Evolutionary conservation across 1,139 yeast genomes (phyloP), one percentile per base, ranked within the genome.

Genomic region (Williopsis jadinii): DNA sequence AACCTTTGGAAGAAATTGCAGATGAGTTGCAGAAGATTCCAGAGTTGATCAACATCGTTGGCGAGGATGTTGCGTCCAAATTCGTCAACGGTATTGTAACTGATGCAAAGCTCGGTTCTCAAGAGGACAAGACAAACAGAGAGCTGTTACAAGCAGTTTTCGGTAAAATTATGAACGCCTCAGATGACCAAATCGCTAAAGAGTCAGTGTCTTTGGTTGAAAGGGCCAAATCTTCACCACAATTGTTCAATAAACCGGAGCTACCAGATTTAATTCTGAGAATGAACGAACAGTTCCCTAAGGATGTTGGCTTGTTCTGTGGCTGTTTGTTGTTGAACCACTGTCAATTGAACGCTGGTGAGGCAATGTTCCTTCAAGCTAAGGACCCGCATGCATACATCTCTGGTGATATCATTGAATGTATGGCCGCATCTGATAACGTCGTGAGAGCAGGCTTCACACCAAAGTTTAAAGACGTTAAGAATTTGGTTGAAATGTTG

Each of bases 341-440:
- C 61, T 90, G 92, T 54, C 68, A 67, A 46, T 73, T 92, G 56
- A 66, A 75, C 32, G 75, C 90, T n/a, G 99, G 99, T 47, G 95
- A 92, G 68, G 97, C 97, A 47, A 87, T 94, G 82, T 92, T 90
- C 61, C 72, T 92, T 61, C 87, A 86, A 61, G 98, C 98, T 39
- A 87, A 88, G 67, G 97, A 88, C 62, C 97, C 97, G 26, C 98
- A 92, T 63, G 98, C 98, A 30, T 92, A 94, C 67, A 92, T 92
- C 50, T 75, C 83, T 42, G 98, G 98, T 51, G 97, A 92, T 62
- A 92, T 92, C 53, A 90, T 92, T 57, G 99, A 92, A 67, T 94
- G 98, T 70, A 92, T 92, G 99, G 98, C 98, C 39, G 97, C 97
- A 11, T 83, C 95, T 33, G 99, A 92, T 63, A 92, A 92, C 58